phyloP scores from a whole-genome alignment of 495 filamentous ascomycete genomes.

The Podospora tetraspora region DNA sequence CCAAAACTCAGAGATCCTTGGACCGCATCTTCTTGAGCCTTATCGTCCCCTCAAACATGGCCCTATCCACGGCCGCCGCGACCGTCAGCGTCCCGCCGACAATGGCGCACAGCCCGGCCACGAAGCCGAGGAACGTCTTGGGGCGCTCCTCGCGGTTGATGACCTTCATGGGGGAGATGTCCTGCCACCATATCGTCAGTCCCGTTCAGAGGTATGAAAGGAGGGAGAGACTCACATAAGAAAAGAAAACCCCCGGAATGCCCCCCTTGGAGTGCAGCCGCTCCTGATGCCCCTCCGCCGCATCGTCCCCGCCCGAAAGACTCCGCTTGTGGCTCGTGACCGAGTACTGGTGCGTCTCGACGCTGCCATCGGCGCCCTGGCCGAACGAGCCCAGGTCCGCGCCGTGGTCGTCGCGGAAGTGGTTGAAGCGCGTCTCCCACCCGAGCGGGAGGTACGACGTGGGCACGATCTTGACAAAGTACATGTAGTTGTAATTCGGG shows the following conservation, averaged over 20 bases:
- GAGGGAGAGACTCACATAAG: conserved; percentile 59
- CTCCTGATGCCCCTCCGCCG: conserved; percentile 81
- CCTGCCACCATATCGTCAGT: conserved; percentile 43
- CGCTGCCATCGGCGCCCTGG: conserved; percentile 61
- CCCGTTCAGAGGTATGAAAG: background rate
- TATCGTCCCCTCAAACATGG: conserved; percentile 79
- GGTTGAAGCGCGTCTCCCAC: conserved; percentile 48
- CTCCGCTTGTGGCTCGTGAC: conserved; percentile 93
- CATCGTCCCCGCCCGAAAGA: conserved; percentile 72
- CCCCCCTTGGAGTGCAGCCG: conserved; percentile 81
- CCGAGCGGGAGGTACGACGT: conserved; percentile 91
- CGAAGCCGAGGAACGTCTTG: conserved; percentile 83
- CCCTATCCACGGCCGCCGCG: conserved; percentile 86
- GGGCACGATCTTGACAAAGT: conserved; percentile 96
- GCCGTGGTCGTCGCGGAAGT: conserved; percentile 35
- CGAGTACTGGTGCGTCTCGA: conserved; percentile 97
- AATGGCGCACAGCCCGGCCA: conserved; percentile 90
- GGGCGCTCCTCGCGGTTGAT: conserved; percentile 88
- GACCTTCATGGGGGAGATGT: conserved; percentile 99
- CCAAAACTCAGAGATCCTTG: conserved; percentile 41
- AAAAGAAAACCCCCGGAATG: conserved; percentile 97
- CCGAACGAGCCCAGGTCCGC: conserved; percentile 60
- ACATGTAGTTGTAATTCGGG: conserved; percentile 92
- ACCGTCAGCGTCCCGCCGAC: conserved; percentile 95
- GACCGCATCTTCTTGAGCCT: conserved; percentile 80